Base-by-base conservation (phyloP, 139 green algal genomes). In the Chlorella sp. region DNA sequence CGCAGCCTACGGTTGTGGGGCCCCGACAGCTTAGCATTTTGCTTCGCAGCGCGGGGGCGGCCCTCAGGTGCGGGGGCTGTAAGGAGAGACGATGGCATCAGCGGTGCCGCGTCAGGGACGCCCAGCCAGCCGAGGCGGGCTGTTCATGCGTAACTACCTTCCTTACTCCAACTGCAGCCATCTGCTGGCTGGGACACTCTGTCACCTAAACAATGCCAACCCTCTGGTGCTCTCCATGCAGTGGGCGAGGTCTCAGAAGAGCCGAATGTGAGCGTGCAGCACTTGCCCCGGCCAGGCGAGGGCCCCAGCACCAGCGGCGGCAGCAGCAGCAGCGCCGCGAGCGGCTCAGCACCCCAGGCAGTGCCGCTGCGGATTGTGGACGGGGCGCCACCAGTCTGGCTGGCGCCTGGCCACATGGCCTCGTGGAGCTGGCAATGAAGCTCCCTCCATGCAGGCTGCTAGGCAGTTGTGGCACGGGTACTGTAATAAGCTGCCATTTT, bases 1-100 rank as follows among this genome's bases (percentile, higher is more conserved):
- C 79, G 65, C 38, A 67, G 38, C 63, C 44, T 84, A 65, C 63
- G 63, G 16, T 23, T 84, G 6, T 76, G 79, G 79, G 32, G 15
- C 44, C 79, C 76, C 18, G 44, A 51, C 41, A 84, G 79, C 79
- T 7, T 1, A 2, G 79, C 79, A 6, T 84, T 84, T 65, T 84
- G 79, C 41, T 76, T 75, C n/a, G 18, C 64, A n/a, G 26, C 79
- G 1, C 65, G 65, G 41, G 63, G 65, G n/a, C 25, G 23, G n/a
- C 78, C 78, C 26, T 34, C 78, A 15, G n/a, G 78, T 83, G 38
- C 44, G 78, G 5, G 7, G 16, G 65, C 65, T 9, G 13, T 3
- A 9, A 15, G 4, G 20, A 64, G 20, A 64, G 4, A 64, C 7
- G 21, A 64, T n/a, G 57, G 57, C 13, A n/a, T n/a, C n/a, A n/a